These are phyloP conservation scores for Macaranga tanarius DNA, from an alignment of 441 rosid species.

Conservation along the genomic window DNA sequence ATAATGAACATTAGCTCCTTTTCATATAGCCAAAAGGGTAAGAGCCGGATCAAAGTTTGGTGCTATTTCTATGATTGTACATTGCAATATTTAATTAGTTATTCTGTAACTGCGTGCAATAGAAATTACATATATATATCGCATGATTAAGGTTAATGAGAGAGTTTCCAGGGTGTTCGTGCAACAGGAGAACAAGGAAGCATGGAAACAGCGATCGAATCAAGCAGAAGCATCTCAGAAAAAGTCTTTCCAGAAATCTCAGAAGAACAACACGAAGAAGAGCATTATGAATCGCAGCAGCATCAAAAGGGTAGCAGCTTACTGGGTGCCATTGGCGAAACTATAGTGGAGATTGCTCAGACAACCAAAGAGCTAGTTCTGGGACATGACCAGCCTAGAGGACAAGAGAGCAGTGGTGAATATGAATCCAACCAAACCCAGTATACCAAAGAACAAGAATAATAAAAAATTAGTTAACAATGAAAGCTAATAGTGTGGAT, in stretches of 20 bases:
- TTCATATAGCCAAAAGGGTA: no score
- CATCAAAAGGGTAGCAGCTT: constrained; percentile 33
- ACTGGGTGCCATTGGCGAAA: constrained; percentile 64
- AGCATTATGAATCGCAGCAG: constrained; percentile 4
- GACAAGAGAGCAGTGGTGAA: neutral
- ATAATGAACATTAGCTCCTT: no score
- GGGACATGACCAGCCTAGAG: constrained; percentile 34
- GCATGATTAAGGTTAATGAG: constrained; percentile 24
- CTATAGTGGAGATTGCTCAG: constrained; percentile 69
- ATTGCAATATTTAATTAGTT: neutral
- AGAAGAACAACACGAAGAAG: neutral
- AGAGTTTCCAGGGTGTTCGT: constrained; percentile 27
- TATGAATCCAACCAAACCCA: constrained; percentile 1
- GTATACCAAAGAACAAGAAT: neutral
- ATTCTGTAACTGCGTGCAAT: neutral
- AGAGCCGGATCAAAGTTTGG: neutral
- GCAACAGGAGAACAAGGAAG: constrained; percentile 21
- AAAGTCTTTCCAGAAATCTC: neutral
- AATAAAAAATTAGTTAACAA: neutral
- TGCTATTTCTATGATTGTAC: no score
- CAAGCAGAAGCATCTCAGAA: constrained; percentile 1
- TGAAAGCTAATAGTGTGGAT: neutral
- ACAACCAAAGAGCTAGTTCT: constrained; percentile 51
- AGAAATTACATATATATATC: neutral
- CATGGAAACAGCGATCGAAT: constrained; percentile 11